These are phyloP conservation scores for Pythium phragmitis DNA, from an alignment of 352 stramenopile species.

Conservation along the genomic window DNA sequence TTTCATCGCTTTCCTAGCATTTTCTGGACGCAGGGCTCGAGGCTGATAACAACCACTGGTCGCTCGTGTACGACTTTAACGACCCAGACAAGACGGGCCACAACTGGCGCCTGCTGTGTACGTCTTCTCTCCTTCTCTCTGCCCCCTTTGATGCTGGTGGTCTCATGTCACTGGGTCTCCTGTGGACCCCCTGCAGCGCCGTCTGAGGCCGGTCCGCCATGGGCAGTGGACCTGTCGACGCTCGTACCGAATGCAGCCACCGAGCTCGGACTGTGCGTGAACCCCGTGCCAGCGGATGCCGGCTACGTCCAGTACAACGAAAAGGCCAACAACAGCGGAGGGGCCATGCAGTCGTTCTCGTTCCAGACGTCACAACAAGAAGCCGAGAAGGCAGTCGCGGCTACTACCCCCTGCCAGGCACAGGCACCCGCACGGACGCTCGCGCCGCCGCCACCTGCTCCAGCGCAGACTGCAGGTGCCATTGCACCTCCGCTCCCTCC, in stretches of 20 bases:
- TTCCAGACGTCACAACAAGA: no score
- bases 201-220: conserved; percentile 43
- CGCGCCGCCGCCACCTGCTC: background rate
- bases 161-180: background rate
- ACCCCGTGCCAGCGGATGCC: no score
- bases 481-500: conserved; percentile 5
- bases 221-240: conserved; percentile 42
- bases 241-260: no score
- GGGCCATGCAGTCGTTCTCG: no score
- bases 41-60: conserved; percentile 40
- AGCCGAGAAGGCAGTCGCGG: no score
- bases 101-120: conserved; percentile 74
- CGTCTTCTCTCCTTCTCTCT: conserved; percentile 5
- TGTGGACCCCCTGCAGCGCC: conserved; percentile 27
- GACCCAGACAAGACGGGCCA: conserved; percentile 75
- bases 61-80: conserved; percentile 92
- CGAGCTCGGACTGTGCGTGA: no score
- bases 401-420: no score
- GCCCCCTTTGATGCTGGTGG: background rate
- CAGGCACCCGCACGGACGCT: no score
- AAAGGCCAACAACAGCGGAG: no score
- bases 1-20: background rate
- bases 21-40: no score
- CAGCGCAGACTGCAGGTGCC: background rate
- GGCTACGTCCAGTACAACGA: no score